Conservation (phyloP, 805 yeast species). For the Starmerella kuoi region DNA sequence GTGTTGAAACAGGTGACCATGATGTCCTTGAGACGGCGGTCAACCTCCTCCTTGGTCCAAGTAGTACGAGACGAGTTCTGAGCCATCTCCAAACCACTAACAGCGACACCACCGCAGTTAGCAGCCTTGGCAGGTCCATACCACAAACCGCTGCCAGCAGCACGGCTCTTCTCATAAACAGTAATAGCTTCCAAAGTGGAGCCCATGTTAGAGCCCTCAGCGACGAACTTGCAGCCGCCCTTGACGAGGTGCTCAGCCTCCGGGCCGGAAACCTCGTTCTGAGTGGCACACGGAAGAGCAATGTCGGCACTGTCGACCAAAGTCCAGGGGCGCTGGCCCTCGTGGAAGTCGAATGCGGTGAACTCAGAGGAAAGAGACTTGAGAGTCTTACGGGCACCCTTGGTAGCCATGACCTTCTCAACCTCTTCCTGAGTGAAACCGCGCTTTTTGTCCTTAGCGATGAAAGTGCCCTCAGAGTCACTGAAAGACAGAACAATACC, state of each 20-base stretch:
- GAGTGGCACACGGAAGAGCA: slow-evolving; percentile 97
- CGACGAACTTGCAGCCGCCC: slow-evolving; percentile 83
- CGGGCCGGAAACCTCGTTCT: slow-evolving; percentile 92
- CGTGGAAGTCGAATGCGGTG: slow-evolving; percentile 54
- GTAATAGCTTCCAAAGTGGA: slow-evolving; percentile 95
- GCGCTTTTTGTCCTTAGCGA: slow-evolving; percentile 40
- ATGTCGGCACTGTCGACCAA: slow-evolving; percentile 84
- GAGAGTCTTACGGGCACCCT: slow-evolving; percentile 54
- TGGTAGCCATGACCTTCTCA: slow-evolving; percentile 64
- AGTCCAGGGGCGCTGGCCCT: slow-evolving; percentile 95
- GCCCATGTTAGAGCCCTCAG: slow-evolving; percentile 99
- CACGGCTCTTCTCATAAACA: slow-evolving; percentile 59
- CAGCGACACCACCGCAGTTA: slow-evolving; percentile 99
- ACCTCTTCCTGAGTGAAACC: slow-evolving; percentile 83
- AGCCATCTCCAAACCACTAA: slow-evolving; percentile 97
- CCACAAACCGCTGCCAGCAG: slow-evolving; percentile 52
- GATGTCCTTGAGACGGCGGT: slow-evolving; percentile 75
- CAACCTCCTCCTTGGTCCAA: slow-evolving; percentile 92
- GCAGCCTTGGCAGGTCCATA: slow-evolving; percentile 99
- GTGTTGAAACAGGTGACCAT: slow-evolving; percentile 87
- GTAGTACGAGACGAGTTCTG: slow-evolving; percentile 90
- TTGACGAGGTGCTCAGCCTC: slow-evolving; percentile 92
- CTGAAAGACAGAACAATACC: slow-evolving; percentile 88
- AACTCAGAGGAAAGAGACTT: slow-evolving; percentile 25
- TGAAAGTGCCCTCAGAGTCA: slow-evolving; percentile 85